Conservation (phyloP, 2,329 filamentous ascomycete genomes). For the Alternaria hordeiaustralica region DNA sequence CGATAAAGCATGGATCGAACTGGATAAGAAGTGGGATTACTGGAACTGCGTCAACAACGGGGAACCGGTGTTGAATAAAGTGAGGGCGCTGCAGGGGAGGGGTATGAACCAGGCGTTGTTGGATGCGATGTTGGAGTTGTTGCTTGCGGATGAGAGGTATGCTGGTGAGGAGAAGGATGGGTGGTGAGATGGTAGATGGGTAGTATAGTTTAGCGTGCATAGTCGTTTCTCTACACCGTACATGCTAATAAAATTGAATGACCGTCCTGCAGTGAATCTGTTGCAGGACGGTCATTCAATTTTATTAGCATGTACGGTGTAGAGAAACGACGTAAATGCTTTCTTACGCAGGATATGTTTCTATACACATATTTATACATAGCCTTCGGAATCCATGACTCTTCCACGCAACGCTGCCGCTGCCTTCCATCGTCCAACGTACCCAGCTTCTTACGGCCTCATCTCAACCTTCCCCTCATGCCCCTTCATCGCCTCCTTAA, state of each 20-base stretch:
- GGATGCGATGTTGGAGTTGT: conserved; percentile 43
- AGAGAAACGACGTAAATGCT: background rate
- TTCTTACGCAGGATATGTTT: background rate
- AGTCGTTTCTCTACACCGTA: background rate
- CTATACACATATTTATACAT: background rate
- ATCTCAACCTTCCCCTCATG: conserved; percentile 30
- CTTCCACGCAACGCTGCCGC: background rate
- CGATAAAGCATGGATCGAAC: conserved; percentile 35
- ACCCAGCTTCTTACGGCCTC: conserved; percentile 21
- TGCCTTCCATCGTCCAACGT: background rate
- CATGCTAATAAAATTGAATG: background rate
- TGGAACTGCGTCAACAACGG: conserved; percentile 39
- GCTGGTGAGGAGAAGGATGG: conserved; percentile 15
- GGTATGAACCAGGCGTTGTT: conserved; percentile 35
- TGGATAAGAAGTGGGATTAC: conserved; percentile 43
- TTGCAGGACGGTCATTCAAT: background rate
- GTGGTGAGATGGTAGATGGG: background rate
- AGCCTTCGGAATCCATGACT: background rate
- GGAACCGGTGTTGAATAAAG: conserved; percentile 38
- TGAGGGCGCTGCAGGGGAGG: conserved; percentile 38
- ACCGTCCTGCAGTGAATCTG: background rate
- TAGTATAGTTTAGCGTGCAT: background rate
- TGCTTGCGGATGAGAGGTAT: conserved; percentile 45
- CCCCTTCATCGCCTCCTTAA: conserved; percentile 42
- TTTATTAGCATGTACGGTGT: background rate